Base-by-base conservation (phyloP, 176 grass and related monocot genomes). In the Themeda triandra region DNA sequence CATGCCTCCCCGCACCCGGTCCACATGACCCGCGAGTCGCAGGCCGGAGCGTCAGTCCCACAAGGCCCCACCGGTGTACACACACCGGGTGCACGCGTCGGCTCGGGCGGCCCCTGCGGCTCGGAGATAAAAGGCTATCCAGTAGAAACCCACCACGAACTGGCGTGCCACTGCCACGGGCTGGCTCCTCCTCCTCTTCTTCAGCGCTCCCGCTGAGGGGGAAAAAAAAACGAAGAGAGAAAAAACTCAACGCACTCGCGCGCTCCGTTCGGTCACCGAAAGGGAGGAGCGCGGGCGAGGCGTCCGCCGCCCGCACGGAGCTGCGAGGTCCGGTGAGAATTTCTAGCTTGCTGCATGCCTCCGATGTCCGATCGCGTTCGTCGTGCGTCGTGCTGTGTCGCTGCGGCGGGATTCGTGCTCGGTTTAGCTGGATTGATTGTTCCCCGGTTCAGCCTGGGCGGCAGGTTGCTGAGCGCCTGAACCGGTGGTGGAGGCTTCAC, bases 61-160 rank as follows among this genome's bases (percentile, higher is more conserved):
- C n/a, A 36, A 1, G 4, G 1, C 1, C 15, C 2, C 10, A 9
- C 1, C 51, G 28, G 39, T 1, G 59, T 25, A 30, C 18, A n/a
- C 17, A 56, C 44, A 0, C 14, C 15, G 29, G 62, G 79, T 32
- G 25, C 73, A 79, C 56, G 66, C n/a, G 0, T 1, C 0, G 10
- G 21, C 42, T 5, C 54, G 0, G 33, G n/a, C 23, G 23, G 8
- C 48, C 78, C 46, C 29, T 31, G 29, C 23, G 14, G 62, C 58
- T 51, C 24, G 49, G 58, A 46, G 84, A 90, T 83, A 86, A 86
- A 86, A 48, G 56, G 58, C 79, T 90, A 86, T 86, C 88, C 79
- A 44, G 66, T 71, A 31, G 53, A 71, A 71, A 63, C 10, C 54
- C 75, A 79, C 56, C 84, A 67, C 80, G 39, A 42, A 13, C 86